Base-by-base conservation (phyloP, 75 land plant species). In the Selaginella tamariscina region DNA sequence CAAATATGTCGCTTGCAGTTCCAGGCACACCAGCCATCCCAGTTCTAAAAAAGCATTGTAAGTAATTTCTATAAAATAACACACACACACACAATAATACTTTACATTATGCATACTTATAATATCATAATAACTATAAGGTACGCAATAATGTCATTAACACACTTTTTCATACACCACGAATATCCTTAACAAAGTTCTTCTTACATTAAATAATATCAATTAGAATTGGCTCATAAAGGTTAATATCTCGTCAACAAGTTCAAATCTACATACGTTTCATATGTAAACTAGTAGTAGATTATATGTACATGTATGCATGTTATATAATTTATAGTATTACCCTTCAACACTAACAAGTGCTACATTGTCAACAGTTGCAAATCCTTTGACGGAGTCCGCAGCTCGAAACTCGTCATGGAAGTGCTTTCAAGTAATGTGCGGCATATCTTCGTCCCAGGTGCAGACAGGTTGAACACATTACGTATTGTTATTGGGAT, bases 21-120 rank as follows among this genome's bases (percentile, higher is more conserved):
- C 98, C 98, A 62, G 98, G 98, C 72, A 93, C 91, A 77, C 98
- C 98, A 74, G 90, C 98, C 98, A 93, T 93, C 68, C 98, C 98
- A 76, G 98, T 93, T 66, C 98, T 93, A 81, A 56, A 85, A 56
- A 32, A n/a, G n/a, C n/a, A n/a, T n/a, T n/a, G n/a, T n/a, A 67
- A 65, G 55, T 0, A 32, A 67, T 33, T 66, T 68, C 24, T 26
- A 68, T 15, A 68, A 54, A 8, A 2, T 54, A 23, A 29, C 13
- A 29, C 54, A 31, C 13, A 27, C 29, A 29, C 20, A 22, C 69
- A 24, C 13, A 68, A 2, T 20, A 67, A 27, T 57, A 0, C 24
- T 21, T 32, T 24, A 18, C 24, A 68, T 27, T 24, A n/a, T 68
- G 27, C 57, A 32, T 55, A 64, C 33, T 13, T 56, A 20, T 64